phyloP scores from a whole-genome alignment of 257 asterid genomes.

The Catharanthus roseus region DNA sequence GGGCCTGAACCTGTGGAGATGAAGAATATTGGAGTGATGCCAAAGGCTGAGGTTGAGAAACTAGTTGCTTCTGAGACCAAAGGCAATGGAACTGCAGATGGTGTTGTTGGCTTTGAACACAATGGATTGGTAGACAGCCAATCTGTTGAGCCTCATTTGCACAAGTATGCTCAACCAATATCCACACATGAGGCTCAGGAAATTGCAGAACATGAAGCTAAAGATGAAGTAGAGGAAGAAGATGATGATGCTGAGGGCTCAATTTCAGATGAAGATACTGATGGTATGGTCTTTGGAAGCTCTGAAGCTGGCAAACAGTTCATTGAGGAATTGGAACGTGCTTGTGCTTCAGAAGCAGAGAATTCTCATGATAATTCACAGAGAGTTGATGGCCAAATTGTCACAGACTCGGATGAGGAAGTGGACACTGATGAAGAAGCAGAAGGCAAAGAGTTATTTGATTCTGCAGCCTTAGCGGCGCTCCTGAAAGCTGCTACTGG shows the following conservation, averaged over 20 bases:
- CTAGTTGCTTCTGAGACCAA: slow-evolving; percentile 18
- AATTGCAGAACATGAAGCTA: slow-evolving; percentile 35
- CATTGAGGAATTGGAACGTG: slow-evolving; percentile 83
- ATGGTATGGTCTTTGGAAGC: slow-evolving; percentile 74
- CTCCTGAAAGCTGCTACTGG: slow-evolving; percentile 92
- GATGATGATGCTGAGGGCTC: slow-evolving; percentile 43
- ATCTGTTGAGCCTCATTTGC: slow-evolving; percentile 14
- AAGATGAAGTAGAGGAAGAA: slow-evolving; percentile 35
- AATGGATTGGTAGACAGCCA: slow-evolving; percentile 16
- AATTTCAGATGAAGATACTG: slow-evolving; percentile 59
- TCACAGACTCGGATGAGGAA: slow-evolving; percentile 89
- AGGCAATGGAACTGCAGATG: slow-evolving; percentile 32
- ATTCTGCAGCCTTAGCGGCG: slow-evolving; percentile 93
- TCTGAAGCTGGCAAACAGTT: slow-evolving; percentile 84
- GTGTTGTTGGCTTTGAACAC: background rate
- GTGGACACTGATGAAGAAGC: slow-evolving; percentile 90
- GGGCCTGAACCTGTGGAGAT: slow-evolving; percentile 18
- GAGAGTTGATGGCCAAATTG: slow-evolving; percentile 79
- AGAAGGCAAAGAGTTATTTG: slow-evolving; percentile 73
- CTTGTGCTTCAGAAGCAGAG: slow-evolving; percentile 55
- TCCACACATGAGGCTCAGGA: slow-evolving; percentile 20
- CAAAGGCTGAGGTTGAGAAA: slow-evolving; percentile 20
- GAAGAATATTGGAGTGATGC: slow-evolving; percentile 15
- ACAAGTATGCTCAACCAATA: slow-evolving; percentile 17
- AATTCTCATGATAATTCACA: slow-evolving; percentile 42